These are phyloP conservation scores for Clitoria ternatea DNA, from an alignment of 306 rosid species.

Conservation along the genomic window DNA sequence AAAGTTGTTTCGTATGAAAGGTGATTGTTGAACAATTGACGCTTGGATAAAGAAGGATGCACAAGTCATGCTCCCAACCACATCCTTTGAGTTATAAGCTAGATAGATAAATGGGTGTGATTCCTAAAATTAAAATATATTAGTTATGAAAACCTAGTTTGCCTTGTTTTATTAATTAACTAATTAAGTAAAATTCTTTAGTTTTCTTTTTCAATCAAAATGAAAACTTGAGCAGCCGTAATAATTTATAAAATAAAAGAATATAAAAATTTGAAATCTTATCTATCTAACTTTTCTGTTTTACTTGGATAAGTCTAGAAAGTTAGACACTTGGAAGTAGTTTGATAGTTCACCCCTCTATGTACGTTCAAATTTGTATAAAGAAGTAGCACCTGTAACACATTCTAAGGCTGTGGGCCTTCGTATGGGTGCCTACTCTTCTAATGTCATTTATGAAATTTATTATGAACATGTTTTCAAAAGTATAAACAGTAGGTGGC, in stretches of 20 bases:
- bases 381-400: neutral
- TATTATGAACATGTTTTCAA: constrained; percentile 14
- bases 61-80: no score
- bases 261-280: no score
- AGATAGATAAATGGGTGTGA: neutral
- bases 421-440: constrained; percentile 16
- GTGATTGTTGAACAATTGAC: no score
- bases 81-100: no score
- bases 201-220: no score
- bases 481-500: constrained; percentile 5
- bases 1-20: no score
- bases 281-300: no score
- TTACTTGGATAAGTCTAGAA: neutral
- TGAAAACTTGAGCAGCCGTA: no score
- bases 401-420: constrained; percentile 33
- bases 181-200: no score
- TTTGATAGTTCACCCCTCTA: neutral
- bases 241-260: no score
- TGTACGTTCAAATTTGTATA: neutral
- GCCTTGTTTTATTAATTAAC: neutral
- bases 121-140: neutral
- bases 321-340: constrained; percentile 6
- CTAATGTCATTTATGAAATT: constrained; percentile 25
- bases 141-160: neutral
- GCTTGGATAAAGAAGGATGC: no score